Evolutionary conservation across 2,329 filamentous ascomycete species (phyloP).

Genomic region (Colletotrichum phormii): DNA sequence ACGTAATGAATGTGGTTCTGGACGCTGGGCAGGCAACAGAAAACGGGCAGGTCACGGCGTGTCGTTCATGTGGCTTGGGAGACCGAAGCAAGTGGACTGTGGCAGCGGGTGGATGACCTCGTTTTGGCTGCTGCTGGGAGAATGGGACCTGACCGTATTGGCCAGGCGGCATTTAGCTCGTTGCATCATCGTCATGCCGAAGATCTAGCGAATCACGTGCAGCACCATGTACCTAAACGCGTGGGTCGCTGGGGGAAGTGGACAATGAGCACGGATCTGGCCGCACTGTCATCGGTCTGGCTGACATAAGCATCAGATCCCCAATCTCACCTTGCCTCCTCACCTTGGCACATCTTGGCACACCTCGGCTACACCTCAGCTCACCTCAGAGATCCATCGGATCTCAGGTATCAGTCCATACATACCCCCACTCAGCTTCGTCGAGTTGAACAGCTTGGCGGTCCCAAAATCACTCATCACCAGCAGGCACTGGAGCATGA

Average conservation of each 20-base stretch:
- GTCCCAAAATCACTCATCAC: neutral
- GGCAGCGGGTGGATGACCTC: conserved; percentile 5
- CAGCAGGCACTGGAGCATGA: neutral
- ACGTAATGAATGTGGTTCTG: conserved; percentile 1
- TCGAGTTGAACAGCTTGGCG: neutral
- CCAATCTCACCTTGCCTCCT: neutral
- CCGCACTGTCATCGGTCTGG: neutral
- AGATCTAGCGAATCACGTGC: conserved; percentile 38
- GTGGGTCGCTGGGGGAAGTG: neutral
- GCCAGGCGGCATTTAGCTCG: conserved; percentile 39
- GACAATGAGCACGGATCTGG: neutral
- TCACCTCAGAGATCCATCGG: no score
- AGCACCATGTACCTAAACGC: conserved; percentile 14
- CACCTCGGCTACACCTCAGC: neutral
- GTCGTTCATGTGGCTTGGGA: conserved; percentile 27
- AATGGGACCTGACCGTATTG: conserved; percentile 42
- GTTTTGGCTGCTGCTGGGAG: conserved; percentile 34
- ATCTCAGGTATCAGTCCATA: no score
- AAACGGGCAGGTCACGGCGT: conserved; percentile 6
- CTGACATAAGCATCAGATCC: neutral
- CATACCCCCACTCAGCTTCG: neutral
- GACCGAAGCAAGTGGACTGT: conserved; percentile 15
- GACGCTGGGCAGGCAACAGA: conserved; percentile 9
- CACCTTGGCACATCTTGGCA: neutral
- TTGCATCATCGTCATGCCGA: conserved; percentile 44